Percentiles rank a stretch among this genome's conserved stretches.
Evolutionary conservation across 208 protist species (phyloP).

Genomic region (Acanthamoeba sp.): DNA sequence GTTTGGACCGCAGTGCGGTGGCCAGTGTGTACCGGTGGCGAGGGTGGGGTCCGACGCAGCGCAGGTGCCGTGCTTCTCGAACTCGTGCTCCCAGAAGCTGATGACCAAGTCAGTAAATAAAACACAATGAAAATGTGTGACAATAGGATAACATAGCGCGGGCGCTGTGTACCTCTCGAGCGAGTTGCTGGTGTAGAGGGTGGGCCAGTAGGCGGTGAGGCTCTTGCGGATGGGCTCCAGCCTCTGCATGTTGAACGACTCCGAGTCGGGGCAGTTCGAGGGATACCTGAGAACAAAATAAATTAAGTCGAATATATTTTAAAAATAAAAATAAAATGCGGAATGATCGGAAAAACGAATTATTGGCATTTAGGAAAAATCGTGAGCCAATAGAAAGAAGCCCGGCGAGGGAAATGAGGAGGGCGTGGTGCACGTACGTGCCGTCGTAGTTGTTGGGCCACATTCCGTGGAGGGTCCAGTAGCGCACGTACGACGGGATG

Average conservation of each 20-base stretch:
- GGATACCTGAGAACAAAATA: not conserved
- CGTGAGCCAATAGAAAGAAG: not conserved
- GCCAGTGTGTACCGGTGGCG: not conserved
- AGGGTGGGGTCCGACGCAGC: constrained; percentile 18
- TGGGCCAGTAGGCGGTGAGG: constrained; percentile 66
- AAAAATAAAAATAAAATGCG: not conserved
- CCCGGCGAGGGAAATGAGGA: not conserved
- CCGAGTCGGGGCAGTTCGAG: constrained; percentile 54
- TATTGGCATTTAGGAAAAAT: not conserved
- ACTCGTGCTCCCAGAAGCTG: constrained; percentile 76
- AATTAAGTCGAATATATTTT: not conserved
- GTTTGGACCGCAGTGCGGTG: not conserved
- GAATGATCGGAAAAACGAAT: not conserved
- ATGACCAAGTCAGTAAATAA: no score
- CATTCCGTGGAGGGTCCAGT: constrained; percentile 74
- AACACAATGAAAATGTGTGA: not conserved
- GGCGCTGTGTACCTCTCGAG: constrained; percentile 44
- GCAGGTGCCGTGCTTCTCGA: constrained; percentile 72
- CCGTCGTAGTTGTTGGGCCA: constrained; percentile 70
- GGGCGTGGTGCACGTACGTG: not conserved
- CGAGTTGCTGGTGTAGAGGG: constrained; percentile 38
- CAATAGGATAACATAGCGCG: not conserved
- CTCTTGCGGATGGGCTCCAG: constrained; percentile 47
- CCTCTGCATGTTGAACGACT: constrained; percentile 45
- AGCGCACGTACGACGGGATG: constrained; percentile 47